Evolutionary conservation across 192 early-diverging fungal genomes (phyloP).

Genomic region (Paraglomus brasilianum): DNA sequence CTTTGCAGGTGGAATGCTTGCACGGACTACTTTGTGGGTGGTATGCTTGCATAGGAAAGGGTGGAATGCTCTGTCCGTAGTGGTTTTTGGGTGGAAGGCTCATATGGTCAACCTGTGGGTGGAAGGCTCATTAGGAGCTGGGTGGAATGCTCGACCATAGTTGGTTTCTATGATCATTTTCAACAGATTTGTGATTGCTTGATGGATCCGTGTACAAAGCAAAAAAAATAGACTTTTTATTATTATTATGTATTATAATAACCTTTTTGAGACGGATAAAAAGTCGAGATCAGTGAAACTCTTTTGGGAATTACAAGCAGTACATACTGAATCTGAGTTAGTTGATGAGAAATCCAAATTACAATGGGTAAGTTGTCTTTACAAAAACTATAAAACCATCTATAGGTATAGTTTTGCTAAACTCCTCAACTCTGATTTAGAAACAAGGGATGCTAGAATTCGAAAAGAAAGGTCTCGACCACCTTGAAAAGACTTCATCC

Average conservation of each 20-base stretch:
- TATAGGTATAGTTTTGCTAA: slow-evolving; percentile 14
- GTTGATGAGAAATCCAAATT: slow-evolving; percentile 10
- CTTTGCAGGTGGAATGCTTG: slow-evolving; percentile 20
- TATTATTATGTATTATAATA: slow-evolving; percentile 9
- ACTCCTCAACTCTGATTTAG: neutral
- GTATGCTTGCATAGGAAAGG: neutral
- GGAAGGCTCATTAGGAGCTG: neutral
- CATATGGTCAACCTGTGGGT: slow-evolving; percentile 7
- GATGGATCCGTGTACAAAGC: neutral
- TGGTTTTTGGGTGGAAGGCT: slow-evolving; percentile 5
- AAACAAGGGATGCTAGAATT: slow-evolving; percentile 22
- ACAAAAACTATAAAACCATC: slow-evolving; percentile 20
- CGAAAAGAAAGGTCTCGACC: neutral
- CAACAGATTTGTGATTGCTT: neutral
- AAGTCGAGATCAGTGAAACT: slow-evolving; percentile 7
- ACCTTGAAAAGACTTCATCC: neutral
- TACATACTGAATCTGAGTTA: slow-evolving; percentile 11
- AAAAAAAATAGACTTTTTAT: neutral
- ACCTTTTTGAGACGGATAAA: neutral
- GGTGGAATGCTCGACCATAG: neutral
- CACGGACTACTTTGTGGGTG: slow-evolving; percentile 16
- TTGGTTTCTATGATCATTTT: no score
- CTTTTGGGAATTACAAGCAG: slow-evolving; percentile 12
- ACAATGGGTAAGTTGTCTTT: slow-evolving; percentile 27
- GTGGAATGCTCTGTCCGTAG: neutral